Evolutionary conservation across 2,329 filamentous ascomycete species (phyloP).

Genomic region (Claviceps spartinae): DNA sequence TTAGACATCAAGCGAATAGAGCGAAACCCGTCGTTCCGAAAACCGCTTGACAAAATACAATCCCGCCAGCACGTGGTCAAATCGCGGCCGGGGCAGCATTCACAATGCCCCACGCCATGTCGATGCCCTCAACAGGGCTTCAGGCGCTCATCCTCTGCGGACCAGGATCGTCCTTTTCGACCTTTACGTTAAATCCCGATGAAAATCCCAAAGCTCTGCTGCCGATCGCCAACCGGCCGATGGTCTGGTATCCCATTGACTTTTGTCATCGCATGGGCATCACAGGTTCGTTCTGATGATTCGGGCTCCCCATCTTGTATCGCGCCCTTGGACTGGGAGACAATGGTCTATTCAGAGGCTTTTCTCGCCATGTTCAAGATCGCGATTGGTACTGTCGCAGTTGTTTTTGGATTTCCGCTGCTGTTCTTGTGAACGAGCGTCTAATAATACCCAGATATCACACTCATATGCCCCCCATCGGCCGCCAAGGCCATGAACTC

Average conservation of each 20-base stretch:
- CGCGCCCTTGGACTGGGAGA: not conserved
- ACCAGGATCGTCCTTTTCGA: conserved; percentile 68
- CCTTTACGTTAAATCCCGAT: conserved; percentile 67
- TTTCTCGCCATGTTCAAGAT: not conserved
- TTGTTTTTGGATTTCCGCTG: too few relatives aligned
- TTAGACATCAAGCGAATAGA: not conserved
- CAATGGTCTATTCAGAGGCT: not conserved
- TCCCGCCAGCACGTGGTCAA: not conserved
- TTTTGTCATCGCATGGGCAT: conserved; percentile 75
- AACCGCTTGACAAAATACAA: not conserved
- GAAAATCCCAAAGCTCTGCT: conserved; percentile 72
- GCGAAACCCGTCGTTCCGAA: not conserved
- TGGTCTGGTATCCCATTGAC: conserved; percentile 82
- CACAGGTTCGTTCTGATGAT: conserved; percentile 40
- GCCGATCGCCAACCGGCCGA: conserved; percentile 71
- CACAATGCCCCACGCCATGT: conserved; percentile 60
- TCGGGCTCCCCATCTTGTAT: not conserved
- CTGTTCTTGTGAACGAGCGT: too few relatives aligned
- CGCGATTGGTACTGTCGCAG: not conserved
- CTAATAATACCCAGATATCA: conserved; percentile 35
- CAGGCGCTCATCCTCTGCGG: conserved; percentile 76
- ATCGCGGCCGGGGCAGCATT: not conserved
- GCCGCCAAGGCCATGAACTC: conserved; percentile 53
- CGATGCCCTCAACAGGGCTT: conserved; percentile 61
- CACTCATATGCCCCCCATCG: conserved; percentile 49